Evolutionary conservation across 768 basidiomycete genomes (phyloP).

Genomic region (Cystobasidium tubakii): DNA sequence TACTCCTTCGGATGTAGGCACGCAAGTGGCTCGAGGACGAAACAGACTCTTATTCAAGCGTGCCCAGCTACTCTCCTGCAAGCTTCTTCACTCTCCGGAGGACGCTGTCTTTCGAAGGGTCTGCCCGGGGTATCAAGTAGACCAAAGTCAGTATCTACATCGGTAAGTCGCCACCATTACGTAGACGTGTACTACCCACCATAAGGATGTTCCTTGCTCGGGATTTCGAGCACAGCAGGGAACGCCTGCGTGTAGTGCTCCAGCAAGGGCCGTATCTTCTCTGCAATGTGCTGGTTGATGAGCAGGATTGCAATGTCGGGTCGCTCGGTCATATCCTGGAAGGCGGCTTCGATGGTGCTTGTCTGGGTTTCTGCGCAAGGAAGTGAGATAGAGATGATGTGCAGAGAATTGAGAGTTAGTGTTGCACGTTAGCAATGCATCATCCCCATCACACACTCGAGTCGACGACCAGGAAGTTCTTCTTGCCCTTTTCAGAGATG

Average conservation of each 20-base stretch:
- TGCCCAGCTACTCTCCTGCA: conserved; percentile 66
- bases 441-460: conserved; percentile 60
- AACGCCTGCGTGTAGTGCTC: conserved; percentile 94
- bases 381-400: no score
- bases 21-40: no score
- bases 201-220: conserved; percentile 96
- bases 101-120: conserved; percentile 91
- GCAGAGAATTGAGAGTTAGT: no score
- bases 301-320: conserved; percentile 92
- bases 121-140: conserved; percentile 47
- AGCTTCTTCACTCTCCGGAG: conserved; percentile 95
- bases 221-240: conserved; percentile 93
- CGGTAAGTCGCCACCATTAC: background rate
- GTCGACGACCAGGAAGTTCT: conserved; percentile 96
- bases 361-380: conserved; percentile 72
- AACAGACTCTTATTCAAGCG: background rate
- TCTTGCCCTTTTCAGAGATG: conserved; percentile 79
- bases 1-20: no score
- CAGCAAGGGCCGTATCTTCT: conserved; percentile 89
- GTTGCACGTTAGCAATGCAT: no score
- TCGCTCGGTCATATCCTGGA: conserved; percentile 89
- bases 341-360: conserved; percentile 80
- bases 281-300: conserved; percentile 92
- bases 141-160: background rate
- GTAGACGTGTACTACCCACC: conserved; percentile 56